phyloP scores from a whole-genome alignment of 352 stramenopile genomes.

The Phytophthora constricta region DNA sequence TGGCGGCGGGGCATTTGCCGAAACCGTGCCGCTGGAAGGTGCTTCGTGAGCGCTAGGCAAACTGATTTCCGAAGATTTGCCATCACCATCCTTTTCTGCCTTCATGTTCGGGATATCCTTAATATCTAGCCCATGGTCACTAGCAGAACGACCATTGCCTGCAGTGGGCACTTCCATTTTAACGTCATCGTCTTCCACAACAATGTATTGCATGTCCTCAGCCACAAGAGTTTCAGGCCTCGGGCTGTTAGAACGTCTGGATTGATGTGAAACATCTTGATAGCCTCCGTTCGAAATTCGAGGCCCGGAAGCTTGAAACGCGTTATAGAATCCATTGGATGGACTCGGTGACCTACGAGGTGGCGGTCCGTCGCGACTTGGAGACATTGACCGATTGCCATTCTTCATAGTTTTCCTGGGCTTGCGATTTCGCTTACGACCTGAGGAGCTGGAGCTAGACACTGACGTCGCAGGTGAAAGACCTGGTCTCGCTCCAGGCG shows the following conservation, averaged over 20 bases:
- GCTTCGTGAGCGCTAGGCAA: background rate
- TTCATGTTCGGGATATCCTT: background rate
- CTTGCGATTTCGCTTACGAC: slow-evolving; percentile 46
- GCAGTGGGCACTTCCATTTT: slow-evolving; percentile 6
- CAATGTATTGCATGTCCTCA: slow-evolving; percentile 34
- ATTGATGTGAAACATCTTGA: slow-evolving; percentile 8
- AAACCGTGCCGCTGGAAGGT: background rate
- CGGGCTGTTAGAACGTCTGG: slow-evolving; percentile 2
- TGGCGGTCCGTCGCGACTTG: slow-evolving; percentile 21
- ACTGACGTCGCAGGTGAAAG: slow-evolving; percentile 5
- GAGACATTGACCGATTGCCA: slow-evolving; percentile 27
- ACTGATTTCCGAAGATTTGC: background rate
- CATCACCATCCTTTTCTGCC: slow-evolving; percentile 9
- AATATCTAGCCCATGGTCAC: background rate
- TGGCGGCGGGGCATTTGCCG: background rate
- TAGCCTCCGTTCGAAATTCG: slow-evolving; percentile 18
- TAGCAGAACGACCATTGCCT: background rate
- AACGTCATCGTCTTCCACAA: slow-evolving; percentile 15
- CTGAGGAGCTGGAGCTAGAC: slow-evolving; percentile 5
- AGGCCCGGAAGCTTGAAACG: slow-evolving; percentile 28
- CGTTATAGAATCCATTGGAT: slow-evolving; percentile 20
- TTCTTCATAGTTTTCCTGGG: slow-evolving; percentile 42
- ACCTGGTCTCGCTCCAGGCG: slow-evolving; percentile 3
- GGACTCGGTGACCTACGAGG: slow-evolving; percentile 18
- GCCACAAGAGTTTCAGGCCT: slow-evolving; percentile 20